Conservation (phyloP, 352 stramenopile species). For the Pythium rhizo-oryzae region DNA sequence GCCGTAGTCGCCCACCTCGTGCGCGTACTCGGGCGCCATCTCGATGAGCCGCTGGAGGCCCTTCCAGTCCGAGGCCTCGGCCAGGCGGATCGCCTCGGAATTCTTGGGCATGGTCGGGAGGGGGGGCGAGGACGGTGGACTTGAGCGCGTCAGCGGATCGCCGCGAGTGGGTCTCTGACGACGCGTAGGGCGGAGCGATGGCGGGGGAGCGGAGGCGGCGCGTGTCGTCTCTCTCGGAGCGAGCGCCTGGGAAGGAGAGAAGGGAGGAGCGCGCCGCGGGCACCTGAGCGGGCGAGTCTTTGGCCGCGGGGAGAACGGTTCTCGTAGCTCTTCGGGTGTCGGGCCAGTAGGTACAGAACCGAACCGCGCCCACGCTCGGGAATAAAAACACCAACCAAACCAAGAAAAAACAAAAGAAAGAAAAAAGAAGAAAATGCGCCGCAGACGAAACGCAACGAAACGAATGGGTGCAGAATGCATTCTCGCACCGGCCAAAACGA, state of each 20-base stretch:
- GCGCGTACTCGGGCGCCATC: slow-evolving; percentile 45
- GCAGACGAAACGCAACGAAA: slow-evolving; percentile 9
- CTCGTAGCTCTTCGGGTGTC: background rate
- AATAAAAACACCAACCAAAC: background rate
- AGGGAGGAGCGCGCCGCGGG: too few species aligned
- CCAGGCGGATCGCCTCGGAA: slow-evolving; percentile 74
- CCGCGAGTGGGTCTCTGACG: background rate
- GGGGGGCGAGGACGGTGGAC: background rate
- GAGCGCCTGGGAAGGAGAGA: background rate
- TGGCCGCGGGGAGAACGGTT: background rate
- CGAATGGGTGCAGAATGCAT: background rate
- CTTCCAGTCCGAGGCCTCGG: slow-evolving; percentile 79
- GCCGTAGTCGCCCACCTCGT: slow-evolving; percentile 65
- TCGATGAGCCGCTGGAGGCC: slow-evolving; percentile 67
- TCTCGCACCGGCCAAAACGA: background rate
- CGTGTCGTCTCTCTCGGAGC: background rate
- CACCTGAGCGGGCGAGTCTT: too few species aligned
- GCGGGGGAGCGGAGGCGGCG: too few species aligned
- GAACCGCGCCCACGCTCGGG: background rate
- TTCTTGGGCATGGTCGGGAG: slow-evolving; percentile 25
- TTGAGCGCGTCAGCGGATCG: too few species aligned
- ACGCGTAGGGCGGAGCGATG: background rate
- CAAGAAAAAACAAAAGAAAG: slow-evolving; percentile 5
- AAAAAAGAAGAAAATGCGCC: background rate
- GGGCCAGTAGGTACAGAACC: slow-evolving; percentile 7